Conservation (phyloP, 2,329 filamentous ascomycete species). For the Colletotrichum agaves region DNA sequence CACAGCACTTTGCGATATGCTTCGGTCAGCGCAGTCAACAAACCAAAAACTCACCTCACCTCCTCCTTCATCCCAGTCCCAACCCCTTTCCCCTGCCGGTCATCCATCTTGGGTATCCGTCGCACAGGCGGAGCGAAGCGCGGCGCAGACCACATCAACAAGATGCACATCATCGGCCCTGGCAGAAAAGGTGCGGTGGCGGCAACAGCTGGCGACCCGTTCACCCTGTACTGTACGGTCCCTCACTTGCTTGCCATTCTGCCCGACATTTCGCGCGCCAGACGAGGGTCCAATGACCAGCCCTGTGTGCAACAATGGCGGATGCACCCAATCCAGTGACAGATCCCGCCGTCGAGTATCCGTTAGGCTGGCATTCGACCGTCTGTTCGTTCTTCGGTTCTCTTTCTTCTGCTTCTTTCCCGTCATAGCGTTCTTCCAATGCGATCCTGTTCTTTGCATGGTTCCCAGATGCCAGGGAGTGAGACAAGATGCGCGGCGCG, state of each 20-base stretch:
- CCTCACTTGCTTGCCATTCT: conserved; percentile 9
- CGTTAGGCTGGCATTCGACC: neutral
- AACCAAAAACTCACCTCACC: neutral
- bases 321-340: conserved; percentile 19
- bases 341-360: conserved; percentile 14
- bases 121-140: conserved; percentile 19
- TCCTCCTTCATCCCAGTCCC: neutral
- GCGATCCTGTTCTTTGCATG: conserved; percentile 14
- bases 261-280: conserved; percentile 15
- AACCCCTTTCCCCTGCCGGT: neutral
- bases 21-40: conserved; percentile 1
- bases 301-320: conserved; percentile 24
- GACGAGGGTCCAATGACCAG: conserved; percentile 12
- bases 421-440: conserved; percentile 12
- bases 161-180: conserved; percentile 13
- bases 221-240: conserved; percentile 14
- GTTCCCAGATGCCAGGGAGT: conserved; percentile 17
- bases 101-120: neutral
- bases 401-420: conserved; percentile 4
- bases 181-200: conserved; percentile 1
- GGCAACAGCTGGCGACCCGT: conserved; percentile 33
- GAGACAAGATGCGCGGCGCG: conserved; percentile 30
- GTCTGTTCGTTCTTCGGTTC: neutral
- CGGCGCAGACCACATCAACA: conserved; percentile 4
- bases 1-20: neutral